Evolutionary conservation across 2,329 filamentous ascomycete genomes (phyloP).

Genomic region (Botrytis deweyae): DNA sequence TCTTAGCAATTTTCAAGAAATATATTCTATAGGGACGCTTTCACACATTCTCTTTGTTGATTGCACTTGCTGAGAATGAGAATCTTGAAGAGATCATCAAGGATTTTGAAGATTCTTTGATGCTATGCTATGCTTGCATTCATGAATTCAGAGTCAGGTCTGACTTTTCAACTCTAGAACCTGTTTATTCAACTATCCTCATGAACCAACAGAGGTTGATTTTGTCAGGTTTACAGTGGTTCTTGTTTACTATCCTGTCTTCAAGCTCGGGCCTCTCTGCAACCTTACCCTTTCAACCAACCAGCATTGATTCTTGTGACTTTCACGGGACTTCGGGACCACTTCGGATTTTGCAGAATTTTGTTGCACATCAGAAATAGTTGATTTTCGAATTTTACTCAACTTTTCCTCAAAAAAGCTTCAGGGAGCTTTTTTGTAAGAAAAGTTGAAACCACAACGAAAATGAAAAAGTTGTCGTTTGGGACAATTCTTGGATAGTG

Average conservation of each 20-base stretch:
- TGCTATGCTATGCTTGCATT: accelerated
- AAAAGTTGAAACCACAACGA: not conserved
- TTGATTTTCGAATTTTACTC: not conserved
- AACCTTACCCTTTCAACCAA: not conserved
- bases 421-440: not conserved
- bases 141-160: not conserved
- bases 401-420: not conserved
- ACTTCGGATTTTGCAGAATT: not conserved
- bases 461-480: not conserved
- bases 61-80: not conserved
- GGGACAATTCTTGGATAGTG: too few relatives aligned
- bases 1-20: not conserved
- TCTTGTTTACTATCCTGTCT: not conserved
- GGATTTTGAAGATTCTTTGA: not conserved
- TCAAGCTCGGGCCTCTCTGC: not conserved
- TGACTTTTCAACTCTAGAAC: too few relatives aligned
- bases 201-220: not conserved
- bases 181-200: not conserved
- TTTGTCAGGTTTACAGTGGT: not conserved
- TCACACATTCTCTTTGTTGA: not conserved
- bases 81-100: too few relatives aligned
- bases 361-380: not conserved
- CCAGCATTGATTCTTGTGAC: not conserved
- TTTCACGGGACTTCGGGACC: not conserved
- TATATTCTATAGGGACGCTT: not conserved